Base-by-base conservation (phyloP, 148 eudicot species). In the Vaccinium macrocarpon region DNA sequence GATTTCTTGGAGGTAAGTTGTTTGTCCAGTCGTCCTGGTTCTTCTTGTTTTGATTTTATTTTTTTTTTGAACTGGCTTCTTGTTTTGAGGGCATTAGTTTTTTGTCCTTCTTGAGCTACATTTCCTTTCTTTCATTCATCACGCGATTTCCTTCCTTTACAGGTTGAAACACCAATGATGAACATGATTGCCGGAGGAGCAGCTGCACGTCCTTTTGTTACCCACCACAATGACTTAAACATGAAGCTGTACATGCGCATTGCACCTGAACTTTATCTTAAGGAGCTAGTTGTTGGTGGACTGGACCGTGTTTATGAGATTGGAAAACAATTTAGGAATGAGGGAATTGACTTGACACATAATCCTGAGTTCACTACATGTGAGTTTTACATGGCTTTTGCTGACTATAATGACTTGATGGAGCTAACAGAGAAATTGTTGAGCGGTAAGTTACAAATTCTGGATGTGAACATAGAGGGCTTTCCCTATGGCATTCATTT, bases 111-210 rank as follows among this genome's bases (percentile, higher is more conserved):
- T 52, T 55, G 0, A 25, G 80, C 16, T 59, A 19, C 42, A 21
- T 50, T 53, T 73, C 9, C 38, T 46, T 57, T n/a, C 13, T 66
- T 84, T 62, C 68, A 8, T 71, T 50, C 76, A 23, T 81, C 29
- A 25, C 56, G 77, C 7, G 61, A 74, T 57, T 53, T 74, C 21
- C 72, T 74, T 75, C 5, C 64, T 23, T 38, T 73, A 85, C 48
- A 95, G 98, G 98, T 97, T 81, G 99, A 97, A 90, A 97, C 98
- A 32, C 98, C 99, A 9, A 93, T 93, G 97, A 95, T 95, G 99
- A 97, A 97, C 86, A 92, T 97, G 97, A 95, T 95, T 88, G 89
- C 98, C 83, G 99, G 99, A 11, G 99, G 99, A 85, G 99, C 99
- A 38, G 95, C 99, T 84, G 99, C 99, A 25, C 94, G 97, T 29